Conservation (phyloP, 2,329 filamentous ascomycete species). For the Aspergillus intermedius region DNA sequence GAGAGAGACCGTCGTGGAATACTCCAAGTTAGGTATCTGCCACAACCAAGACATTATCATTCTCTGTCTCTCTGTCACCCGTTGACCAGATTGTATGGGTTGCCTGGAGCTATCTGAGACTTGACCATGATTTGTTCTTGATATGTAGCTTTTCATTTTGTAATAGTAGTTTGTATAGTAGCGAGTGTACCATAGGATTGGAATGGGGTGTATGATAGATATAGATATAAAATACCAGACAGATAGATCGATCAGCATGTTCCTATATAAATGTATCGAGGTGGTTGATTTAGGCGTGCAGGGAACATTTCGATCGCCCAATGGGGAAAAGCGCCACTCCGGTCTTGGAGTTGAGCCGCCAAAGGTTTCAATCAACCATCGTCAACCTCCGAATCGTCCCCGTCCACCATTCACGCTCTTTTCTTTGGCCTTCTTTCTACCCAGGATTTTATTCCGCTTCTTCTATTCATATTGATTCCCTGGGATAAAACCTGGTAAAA, state of each 20-base stretch:
- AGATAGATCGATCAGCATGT: neutral
- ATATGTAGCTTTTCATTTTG: neutral
- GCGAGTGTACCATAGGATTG: neutral
- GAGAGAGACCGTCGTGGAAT: neutral
- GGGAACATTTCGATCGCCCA: conserved; percentile 6
- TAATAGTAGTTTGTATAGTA: neutral
- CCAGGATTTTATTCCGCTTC: neutral
- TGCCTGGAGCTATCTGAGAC: neutral
- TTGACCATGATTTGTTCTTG: neutral
- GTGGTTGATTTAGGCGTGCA: neutral
- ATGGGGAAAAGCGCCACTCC: conserved; percentile 17
- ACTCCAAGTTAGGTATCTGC: conserved; percentile 1
- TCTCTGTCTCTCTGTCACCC: neutral
- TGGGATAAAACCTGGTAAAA: neutral
- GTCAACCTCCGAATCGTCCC: neutral
- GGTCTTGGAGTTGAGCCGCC: neutral
- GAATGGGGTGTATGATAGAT: neutral
- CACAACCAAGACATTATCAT: conserved; percentile 1
- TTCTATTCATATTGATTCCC: neutral
- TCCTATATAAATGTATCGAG: neutral
- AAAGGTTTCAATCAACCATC: neutral
- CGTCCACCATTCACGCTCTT: neutral
- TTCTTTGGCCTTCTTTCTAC: neutral
- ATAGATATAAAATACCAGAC: conserved; percentile 3
- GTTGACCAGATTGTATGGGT: neutral